Percentiles rank a stretch among this genome's conserved stretches.
Evolutionary conservation across 768 basidiomycete genomes (phyloP).

Genomic region (Xerocomellus chrysenteron): DNA sequence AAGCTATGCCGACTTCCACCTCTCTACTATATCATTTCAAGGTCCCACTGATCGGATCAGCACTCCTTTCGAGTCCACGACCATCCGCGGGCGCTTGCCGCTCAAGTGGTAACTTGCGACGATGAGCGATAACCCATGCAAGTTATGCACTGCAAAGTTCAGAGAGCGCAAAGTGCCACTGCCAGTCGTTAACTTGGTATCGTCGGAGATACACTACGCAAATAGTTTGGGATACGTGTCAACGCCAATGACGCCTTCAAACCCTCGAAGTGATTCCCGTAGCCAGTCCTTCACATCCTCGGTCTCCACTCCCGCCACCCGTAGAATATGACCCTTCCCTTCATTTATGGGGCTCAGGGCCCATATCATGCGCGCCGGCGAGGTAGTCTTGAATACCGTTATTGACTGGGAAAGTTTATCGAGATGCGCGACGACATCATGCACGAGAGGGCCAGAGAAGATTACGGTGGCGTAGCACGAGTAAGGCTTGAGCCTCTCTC

Average conservation of each 20-base stretch:
- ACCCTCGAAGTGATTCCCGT: slow-evolving; percentile 45
- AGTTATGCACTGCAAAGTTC: too few relatives aligned
- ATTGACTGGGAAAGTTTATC: slow-evolving; percentile 48
- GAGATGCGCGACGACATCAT: slow-evolving; percentile 48
- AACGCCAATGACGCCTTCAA: slow-evolving; percentile 56
- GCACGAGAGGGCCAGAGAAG: slow-evolving; percentile 67
- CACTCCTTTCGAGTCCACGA: too few relatives aligned
- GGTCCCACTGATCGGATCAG: too few relatives aligned
- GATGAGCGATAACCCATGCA: too few relatives aligned
- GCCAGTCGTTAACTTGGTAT: not conserved
- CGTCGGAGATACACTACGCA: slow-evolving; percentile 29
- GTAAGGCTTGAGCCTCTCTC: slow-evolving; percentile 71
- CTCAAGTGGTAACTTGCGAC: not conserved
- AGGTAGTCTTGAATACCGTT: slow-evolving; percentile 55
- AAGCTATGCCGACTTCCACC: too few relatives aligned
- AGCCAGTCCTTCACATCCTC: slow-evolving; percentile 77
- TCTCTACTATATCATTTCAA: too few relatives aligned
- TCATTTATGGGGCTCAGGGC: slow-evolving; percentile 62
- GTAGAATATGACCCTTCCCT: slow-evolving; percentile 55
- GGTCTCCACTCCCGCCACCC: slow-evolving; percentile 74
- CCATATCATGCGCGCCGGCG: slow-evolving; percentile 75
- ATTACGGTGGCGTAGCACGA: slow-evolving; percentile 88
- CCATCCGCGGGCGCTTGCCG: too few relatives aligned
- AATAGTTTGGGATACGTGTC: slow-evolving; percentile 70
- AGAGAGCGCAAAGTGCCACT: too few relatives aligned